phyloP scores from a whole-genome alignment of 192 early-diverging fungal species.

The Podila minutissima region DNA sequence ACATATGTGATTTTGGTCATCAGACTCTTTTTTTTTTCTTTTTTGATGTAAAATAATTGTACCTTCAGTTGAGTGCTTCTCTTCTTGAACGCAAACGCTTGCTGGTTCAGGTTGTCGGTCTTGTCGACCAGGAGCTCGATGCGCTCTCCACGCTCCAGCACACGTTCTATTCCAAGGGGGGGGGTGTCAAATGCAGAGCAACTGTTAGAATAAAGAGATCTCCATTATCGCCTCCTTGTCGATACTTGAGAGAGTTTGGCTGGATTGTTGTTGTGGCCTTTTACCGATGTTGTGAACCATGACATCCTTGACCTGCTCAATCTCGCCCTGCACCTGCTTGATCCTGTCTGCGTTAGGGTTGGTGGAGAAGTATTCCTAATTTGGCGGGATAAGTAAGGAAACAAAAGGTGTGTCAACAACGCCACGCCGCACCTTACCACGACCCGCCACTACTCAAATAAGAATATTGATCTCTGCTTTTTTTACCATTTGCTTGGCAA shows the following conservation, averaged over 20 bases:
- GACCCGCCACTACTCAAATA: neutral
- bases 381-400: neutral
- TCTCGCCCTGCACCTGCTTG: conserved; percentile 87
- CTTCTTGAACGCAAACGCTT: conserved; percentile 91
- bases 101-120: conserved; percentile 87
- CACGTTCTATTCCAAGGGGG: conserved; percentile 65
- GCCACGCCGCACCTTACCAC: too few relatives aligned
- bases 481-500: conserved; percentile 85
- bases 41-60: conserved; percentile 13
- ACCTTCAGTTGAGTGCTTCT: conserved; percentile 83
- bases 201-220: too few relatives aligned
- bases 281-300: conserved; percentile 94
- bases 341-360: conserved; percentile 78
- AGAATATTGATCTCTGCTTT: neutral
- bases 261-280: neutral
- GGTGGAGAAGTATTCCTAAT: conserved; percentile 77
- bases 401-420: neutral
- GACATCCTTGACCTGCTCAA: conserved; percentile 93
- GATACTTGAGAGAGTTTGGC: too few relatives aligned
- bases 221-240: too few relatives aligned
- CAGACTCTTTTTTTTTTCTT: neutral
- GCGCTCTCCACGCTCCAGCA: conserved; percentile 87
- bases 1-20: too few relatives aligned
- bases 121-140: conserved; percentile 93
- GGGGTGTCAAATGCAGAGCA: too few relatives aligned